Evolutionary conservation across 352 stramenopile species (phyloP).

Genomic region (Phytophthora megakarya): DNA sequence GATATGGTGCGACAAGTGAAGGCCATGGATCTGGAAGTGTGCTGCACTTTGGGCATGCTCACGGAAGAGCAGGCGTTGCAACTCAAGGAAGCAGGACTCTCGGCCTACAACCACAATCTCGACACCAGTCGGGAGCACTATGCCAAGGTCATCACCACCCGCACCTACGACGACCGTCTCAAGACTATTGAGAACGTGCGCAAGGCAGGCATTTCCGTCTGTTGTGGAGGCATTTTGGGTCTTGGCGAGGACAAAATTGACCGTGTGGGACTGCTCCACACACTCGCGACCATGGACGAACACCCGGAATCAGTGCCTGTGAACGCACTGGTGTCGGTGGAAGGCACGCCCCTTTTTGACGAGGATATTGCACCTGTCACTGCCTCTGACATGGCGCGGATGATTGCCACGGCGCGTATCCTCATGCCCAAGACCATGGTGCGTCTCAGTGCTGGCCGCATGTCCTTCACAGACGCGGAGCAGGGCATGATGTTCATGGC

Average conservation of each 20-base stretch:
- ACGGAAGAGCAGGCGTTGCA: conserved; percentile 95
- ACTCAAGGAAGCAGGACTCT: conserved; percentile 97
- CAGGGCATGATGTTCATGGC: conserved; percentile 98
- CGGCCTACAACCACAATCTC: conserved; percentile 99
- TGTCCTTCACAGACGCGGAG: conserved; percentile 96
- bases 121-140: conserved; percentile 98
- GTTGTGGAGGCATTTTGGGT: conserved; percentile 97
- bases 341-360: conserved; percentile 95
- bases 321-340: conserved; percentile 96
- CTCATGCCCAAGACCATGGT: conserved; percentile 98
- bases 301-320: conserved; percentile 97
- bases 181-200: conserved; percentile 96
- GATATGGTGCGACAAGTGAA: conserved; percentile 96
- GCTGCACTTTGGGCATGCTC: conserved; percentile 97
- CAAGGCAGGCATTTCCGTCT: conserved; percentile 97
- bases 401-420: conserved; percentile 97
- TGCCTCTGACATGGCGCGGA: conserved; percentile 97
- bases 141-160: conserved; percentile 95
- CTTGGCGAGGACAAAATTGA: conserved; percentile 95
- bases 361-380: conserved; percentile 87
- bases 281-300: conserved; percentile 94
- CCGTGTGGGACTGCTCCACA: conserved; percentile 95
- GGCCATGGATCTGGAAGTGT: conserved; percentile 93
- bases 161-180: conserved; percentile 97
- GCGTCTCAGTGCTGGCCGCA: conserved; percentile 94